A percentile compares a stretch with the other conserved stretches of the same genome.
Evolutionary conservation across 164 flowering plant species (phyloP).

Genomic region (Piper betle): DNA sequence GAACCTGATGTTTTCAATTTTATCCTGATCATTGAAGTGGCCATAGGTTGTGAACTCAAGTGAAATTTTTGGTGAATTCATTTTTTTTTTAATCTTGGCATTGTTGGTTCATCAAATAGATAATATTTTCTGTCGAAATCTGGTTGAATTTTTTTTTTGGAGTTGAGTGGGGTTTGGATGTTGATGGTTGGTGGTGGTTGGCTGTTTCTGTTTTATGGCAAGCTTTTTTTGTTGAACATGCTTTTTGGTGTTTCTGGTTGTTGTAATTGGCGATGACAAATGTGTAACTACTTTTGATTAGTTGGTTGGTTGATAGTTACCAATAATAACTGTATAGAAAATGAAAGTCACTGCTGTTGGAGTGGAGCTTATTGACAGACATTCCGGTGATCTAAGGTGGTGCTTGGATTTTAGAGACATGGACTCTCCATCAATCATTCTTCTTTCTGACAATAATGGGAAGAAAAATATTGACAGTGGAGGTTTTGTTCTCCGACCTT

Average conservation of each 20-base stretch:
- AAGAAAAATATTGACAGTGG: conserved; percentile 54
- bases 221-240: no score
- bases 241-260: no score
- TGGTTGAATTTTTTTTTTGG: neutral
- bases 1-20: no score
- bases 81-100: no score
- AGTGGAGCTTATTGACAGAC: conserved; percentile 65
- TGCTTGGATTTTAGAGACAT: conserved; percentile 98
- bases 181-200: neutral
- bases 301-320: neutral
- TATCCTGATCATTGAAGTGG: no score
- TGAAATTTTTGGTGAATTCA: no score
- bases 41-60: no score
- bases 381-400: conserved; percentile 86
- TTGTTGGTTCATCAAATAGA: no score
- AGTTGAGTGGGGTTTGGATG: neutral
- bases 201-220: neutral
- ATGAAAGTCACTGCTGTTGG: conserved; percentile 77
- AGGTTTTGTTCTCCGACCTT: conserved; percentile 88
- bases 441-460: conserved; percentile 71
- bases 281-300: neutral
- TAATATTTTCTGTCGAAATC: no score
- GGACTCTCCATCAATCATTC: conserved; percentile 73
- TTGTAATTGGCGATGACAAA: no score
- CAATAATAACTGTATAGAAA: conserved; percentile 35